Percentiles rank a stretch among this genome's conserved stretches.
Conservation (phyloP, 352 stramenopile genomes). For the Globisporangium cylindrosporum region DNA sequence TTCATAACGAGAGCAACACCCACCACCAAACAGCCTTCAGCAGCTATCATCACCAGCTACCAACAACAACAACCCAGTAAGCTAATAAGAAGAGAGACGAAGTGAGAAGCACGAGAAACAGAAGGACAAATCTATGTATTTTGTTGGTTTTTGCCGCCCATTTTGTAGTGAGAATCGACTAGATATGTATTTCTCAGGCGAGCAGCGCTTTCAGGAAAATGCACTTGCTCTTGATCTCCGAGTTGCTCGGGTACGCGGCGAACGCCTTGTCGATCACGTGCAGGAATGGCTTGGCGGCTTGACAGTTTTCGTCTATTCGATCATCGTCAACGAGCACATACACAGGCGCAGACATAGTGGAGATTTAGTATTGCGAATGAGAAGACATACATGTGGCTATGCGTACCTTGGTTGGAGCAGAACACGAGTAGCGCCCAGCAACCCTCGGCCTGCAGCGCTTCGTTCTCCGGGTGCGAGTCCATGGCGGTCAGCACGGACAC, state of each 20-base stretch:
- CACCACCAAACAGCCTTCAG: constrained; percentile 1
- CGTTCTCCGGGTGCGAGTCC: constrained; percentile 59
- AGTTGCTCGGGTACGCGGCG: constrained; percentile 39
- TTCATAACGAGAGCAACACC: constrained; percentile 11
- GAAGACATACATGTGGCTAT: not conserved
- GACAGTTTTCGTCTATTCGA: constrained; percentile 53
- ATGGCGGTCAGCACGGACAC: constrained; percentile 57
- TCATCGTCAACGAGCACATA: not conserved
- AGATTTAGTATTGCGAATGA: too few species aligned
- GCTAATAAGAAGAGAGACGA: constrained; percentile 2
- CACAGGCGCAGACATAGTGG: not conserved
- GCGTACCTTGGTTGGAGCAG: constrained; percentile 70
- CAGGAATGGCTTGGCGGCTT: constrained; percentile 41
- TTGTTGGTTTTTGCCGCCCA: constrained; percentile 1
- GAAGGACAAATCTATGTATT: constrained; percentile 27
- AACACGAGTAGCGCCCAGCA: constrained; percentile 79
- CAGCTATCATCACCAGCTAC: too few species aligned
- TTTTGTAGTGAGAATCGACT: not conserved
- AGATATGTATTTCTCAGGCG: constrained; percentile 17
- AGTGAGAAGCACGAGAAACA: constrained; percentile 3
- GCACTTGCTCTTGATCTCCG: constrained; percentile 65
- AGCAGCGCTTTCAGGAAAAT: constrained; percentile 62
- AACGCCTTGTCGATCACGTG: constrained; percentile 46
- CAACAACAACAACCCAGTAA: constrained; percentile 16
- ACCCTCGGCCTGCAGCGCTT: constrained; percentile 64